phyloP scores from a whole-genome alignment of 768 basidiomycete genomes.

The Phallus indusiatus region DNA sequence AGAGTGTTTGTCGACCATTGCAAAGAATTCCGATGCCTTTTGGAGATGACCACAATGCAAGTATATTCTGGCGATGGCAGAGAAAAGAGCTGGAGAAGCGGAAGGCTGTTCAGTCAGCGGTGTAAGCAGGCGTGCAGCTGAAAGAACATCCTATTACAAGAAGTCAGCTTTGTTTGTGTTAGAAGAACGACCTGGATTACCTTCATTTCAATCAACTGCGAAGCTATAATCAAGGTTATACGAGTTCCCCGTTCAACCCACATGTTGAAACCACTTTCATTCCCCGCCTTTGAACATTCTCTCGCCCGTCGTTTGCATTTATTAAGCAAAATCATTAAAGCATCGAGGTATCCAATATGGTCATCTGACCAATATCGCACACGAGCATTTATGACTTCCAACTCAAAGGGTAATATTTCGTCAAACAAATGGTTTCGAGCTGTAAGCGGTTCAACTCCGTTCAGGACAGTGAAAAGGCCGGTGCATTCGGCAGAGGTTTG shows the following conservation, averaged over 20 bases:
- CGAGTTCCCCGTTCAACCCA: slow-evolving; percentile 77
- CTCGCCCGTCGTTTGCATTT: slow-evolving; percentile 44
- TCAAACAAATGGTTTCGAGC: slow-evolving; percentile 53
- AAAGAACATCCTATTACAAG: slow-evolving; percentile 50
- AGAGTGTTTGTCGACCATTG: slow-evolving; percentile 35
- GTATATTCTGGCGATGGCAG: slow-evolving; percentile 65
- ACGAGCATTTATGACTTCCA: slow-evolving; percentile 61
- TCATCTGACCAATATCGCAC: slow-evolving; percentile 79
- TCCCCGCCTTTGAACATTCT: slow-evolving; percentile 26
- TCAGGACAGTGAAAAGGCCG: slow-evolving; percentile 66
- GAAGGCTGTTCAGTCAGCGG: slow-evolving; percentile 41
- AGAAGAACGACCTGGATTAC: slow-evolving; percentile 25
- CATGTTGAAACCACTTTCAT: slow-evolving; percentile 36
- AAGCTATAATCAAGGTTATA: slow-evolving; percentile 69
- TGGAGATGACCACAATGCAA: slow-evolving; percentile 61
- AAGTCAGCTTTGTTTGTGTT: not conserved
- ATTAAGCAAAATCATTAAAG: slow-evolving; percentile 49
- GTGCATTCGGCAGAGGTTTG: slow-evolving; percentile 80
- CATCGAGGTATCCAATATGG: slow-evolving; percentile 70
- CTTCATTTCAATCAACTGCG: slow-evolving; percentile 80
- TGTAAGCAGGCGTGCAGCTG: slow-evolving; percentile 57
- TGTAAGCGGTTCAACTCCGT: slow-evolving; percentile 42
- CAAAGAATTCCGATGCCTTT: slow-evolving; percentile 51
- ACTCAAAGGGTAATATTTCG: slow-evolving; percentile 44
- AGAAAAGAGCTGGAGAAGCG: slow-evolving; percentile 47